Evolutionary conservation across 73 alveolate species (phyloP).

Genomic region (Blepharisma japonicum): DNA sequence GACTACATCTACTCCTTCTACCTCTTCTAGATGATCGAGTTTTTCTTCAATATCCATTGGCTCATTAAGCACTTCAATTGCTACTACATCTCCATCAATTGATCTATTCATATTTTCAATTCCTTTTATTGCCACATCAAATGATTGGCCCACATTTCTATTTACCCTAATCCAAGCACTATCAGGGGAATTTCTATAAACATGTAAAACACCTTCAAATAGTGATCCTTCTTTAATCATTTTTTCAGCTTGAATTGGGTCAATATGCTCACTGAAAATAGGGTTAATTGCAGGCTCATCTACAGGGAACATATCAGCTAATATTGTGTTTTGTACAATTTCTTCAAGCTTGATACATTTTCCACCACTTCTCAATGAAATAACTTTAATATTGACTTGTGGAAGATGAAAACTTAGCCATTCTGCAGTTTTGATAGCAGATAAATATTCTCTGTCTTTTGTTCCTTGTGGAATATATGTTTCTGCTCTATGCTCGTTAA

Average conservation of each 20-base stretch:
- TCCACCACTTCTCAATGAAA: neutral
- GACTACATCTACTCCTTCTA: slow-evolving; percentile 74
- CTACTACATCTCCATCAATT: slow-evolving; percentile 96
- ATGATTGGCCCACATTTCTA: neutral
- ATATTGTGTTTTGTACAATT: neutral
- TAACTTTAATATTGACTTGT: neutral
- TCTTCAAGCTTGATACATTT: neutral
- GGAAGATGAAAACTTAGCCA: neutral
- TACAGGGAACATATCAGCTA: neutral
- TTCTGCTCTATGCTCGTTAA: neutral
- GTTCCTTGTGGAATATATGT: neutral
- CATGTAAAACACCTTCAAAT: slow-evolving; percentile 18
- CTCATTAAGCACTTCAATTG: slow-evolving; percentile 86
- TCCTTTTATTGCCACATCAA: slow-evolving; percentile 84
- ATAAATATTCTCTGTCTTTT: neutral
- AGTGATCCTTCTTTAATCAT: neutral
- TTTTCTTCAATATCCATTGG: slow-evolving; percentile 36
- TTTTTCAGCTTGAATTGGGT: neutral
- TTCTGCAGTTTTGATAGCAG: neutral
- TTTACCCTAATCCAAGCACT: neutral
- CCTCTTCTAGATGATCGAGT: slow-evolving; percentile 62
- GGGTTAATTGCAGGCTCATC: neutral
- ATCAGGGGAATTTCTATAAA: neutral
- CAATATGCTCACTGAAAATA: neutral
- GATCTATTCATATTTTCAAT: slow-evolving; percentile 89